A percentile compares a stretch with the other conserved stretches of the same genome.
Evolutionary conservation across 176 grass and related monocot species (phyloP).

Genomic region (Elaeis guineensis): DNA sequence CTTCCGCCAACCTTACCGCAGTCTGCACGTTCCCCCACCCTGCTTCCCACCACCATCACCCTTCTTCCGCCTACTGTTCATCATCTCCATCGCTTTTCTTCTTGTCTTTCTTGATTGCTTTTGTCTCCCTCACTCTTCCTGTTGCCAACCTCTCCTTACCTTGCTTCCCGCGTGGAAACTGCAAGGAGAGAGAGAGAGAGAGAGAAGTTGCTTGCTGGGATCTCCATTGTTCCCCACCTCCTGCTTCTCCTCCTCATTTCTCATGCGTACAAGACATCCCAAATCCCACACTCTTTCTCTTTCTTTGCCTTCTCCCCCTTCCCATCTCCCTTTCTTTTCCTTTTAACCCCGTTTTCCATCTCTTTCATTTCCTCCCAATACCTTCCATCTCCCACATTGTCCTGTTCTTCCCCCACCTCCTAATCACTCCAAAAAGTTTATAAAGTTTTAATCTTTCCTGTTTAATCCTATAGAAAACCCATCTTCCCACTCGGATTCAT

Average conservation of each 20-base stretch:
- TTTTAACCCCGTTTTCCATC: constrained; percentile 24
- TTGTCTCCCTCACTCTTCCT: constrained; percentile 22
- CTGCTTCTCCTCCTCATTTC: constrained; percentile 22
- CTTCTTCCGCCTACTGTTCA: background rate
- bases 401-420: constrained; percentile 21
- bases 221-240: constrained; percentile 42
- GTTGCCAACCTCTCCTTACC: background rate
- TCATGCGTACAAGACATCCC: constrained; percentile 91
- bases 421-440: background rate
- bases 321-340: constrained; percentile 26
- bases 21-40: too few relatives aligned
- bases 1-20: too few relatives aligned
- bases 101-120: constrained; percentile 5
- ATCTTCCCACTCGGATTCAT: too few relatives aligned
- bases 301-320: constrained; percentile 15
- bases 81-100: background rate
- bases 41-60: too few relatives aligned
- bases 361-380: constrained; percentile 31
- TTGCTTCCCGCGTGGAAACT: constrained; percentile 32
- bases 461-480: too few relatives aligned
- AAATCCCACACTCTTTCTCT: constrained; percentile 46
- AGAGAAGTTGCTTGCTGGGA: constrained; percentile 47
- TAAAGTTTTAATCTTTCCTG: constrained; percentile 5
- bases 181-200: background rate
- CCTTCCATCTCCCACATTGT: constrained; percentile 24